phyloP scores from a whole-genome alignment of 768 basidiomycete species.

The Leccinellum luteum region DNA sequence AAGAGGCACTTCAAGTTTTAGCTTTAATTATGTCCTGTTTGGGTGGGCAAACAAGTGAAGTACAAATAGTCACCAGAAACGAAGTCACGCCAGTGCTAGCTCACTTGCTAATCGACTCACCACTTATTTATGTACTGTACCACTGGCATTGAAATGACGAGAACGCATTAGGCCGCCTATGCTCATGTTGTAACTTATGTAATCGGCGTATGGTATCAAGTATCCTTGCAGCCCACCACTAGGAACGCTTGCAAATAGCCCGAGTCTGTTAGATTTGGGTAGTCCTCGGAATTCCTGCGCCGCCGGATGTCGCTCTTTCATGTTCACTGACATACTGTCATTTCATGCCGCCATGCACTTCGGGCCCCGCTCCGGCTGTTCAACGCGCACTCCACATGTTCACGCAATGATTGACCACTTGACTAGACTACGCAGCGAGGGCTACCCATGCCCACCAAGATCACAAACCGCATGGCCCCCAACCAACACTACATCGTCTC shows the following conservation, averaged over 20 bases:
- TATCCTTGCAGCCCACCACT: neutral
- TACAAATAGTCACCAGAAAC: neutral
- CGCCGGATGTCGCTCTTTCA: conserved; percentile 8
- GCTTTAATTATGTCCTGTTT: conserved; percentile 4
- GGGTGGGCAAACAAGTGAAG: neutral
- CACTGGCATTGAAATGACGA: neutral
- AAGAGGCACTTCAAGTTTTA: neutral
- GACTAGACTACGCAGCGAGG: conserved; percentile 26
- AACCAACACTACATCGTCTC: conserved; percentile 19
- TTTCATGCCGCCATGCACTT: conserved; percentile 22
- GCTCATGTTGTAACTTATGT: no score
- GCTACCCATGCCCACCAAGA: conserved; percentile 22
- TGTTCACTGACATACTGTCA: conserved; percentile 15
- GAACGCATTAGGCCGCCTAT: neutral
- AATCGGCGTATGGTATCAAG: no score
- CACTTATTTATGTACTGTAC: neutral
- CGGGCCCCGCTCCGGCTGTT: conserved; percentile 27
- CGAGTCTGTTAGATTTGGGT: neutral
- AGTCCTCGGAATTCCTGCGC: conserved; percentile 9
- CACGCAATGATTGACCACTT: conserved; percentile 25
- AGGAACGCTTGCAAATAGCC: conserved; percentile 3
- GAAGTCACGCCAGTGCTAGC: neutral
- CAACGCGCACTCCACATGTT: conserved; percentile 36
- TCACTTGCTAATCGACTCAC: neutral
- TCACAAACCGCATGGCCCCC: conserved; percentile 18